Evolutionary conservation across 2,329 filamentous ascomycete genomes (phyloP).

Genomic region (Apiospora arundinis): DNA sequence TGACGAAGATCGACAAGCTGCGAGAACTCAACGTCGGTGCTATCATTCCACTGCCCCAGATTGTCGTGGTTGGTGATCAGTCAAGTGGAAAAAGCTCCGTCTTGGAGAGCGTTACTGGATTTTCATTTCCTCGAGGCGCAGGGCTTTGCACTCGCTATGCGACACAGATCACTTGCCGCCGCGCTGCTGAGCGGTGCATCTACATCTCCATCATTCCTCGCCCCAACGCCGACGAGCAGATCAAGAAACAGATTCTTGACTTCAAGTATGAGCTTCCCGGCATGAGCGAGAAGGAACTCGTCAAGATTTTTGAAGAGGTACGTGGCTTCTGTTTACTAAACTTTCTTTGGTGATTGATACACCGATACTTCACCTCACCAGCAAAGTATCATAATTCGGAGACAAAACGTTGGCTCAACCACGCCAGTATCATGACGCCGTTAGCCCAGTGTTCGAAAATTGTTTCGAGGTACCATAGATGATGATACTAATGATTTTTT

Average conservation of each 20-base stretch:
- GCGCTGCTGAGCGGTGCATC: conserved; percentile 5
- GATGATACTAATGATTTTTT: neutral
- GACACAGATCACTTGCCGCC: conserved; percentile 33
- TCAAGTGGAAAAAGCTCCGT: conserved; percentile 79
- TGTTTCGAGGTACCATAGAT: too few species aligned
- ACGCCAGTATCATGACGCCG: too few species aligned
- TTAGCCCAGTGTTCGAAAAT: too few species aligned
- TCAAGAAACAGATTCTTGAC: conserved; percentile 11
- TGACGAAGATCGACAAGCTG: conserved; percentile 37
- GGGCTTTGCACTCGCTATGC: conserved; percentile 36
- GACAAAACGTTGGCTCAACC: too few species aligned
- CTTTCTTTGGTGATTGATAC: conserved; percentile 21
- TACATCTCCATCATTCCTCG: conserved; percentile 23
- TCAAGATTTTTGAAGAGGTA: conserved; percentile 6
- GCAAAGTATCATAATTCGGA: too few species aligned
- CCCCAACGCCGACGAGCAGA: conserved; percentile 13
- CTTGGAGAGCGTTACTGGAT: conserved; percentile 59
- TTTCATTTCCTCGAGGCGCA: conserved; percentile 35
- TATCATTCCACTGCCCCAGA: conserved; percentile 44
- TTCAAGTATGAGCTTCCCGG: conserved; percentile 19
- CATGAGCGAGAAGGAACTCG: neutral
- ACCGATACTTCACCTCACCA: too few species aligned
- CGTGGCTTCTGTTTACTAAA: conserved; percentile 31
- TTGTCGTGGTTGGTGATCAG: conserved; percentile 76
- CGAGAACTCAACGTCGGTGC: conserved; percentile 35